Base-by-base conservation (phyloP, 1,284 basidiomycete species). In the Tilletia indica region DNA sequence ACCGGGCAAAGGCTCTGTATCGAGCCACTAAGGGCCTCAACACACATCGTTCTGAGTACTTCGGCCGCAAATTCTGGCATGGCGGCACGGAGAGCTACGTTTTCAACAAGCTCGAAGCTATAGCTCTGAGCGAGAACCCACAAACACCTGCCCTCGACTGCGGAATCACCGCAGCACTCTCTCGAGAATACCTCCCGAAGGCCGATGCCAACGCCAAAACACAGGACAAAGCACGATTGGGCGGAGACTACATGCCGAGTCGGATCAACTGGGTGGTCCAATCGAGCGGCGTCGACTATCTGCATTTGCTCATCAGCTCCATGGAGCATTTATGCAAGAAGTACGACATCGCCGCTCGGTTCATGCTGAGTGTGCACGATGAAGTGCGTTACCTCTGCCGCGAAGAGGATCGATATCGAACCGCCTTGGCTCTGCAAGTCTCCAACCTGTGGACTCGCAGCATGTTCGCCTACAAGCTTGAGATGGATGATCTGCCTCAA, bases 241-340 rank as follows among this genome's bases (percentile, higher is more conserved):
- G 92, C 21, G 86, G 90, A 0, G 93, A 96, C 78, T 99, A 93
- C 85, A 92, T 99, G 89, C 92, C 97, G 0, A 96, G 93, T 14
- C 89, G 96, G 36, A 96, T 99, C 86, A 99, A 99, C 83, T 99
- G 97, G 97, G 97, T 97, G 67, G 97, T 99, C 6, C 97, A 99
- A 84, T 97, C 94, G 6, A 97, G 94, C 0, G 97, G 96, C 25
- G 96, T 99, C 56, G 96, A 99, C 86, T 99, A 99, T 82, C 89
- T 99, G 14, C 96, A 99, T 82, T 89, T 99, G 66, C 89, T 99
- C 72, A 94, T 99, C 80, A 92, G 95, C 38, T 89, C 94, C 0
- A 98, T 99, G 94, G 90, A 96, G 74, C 89, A 97, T 85, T 89
- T 99, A 25, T 90, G 91, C 74, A 83, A 86, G 68, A 90, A 89